These are phyloP conservation scores for Tephrocybe sp. DNA, from an alignment of 768 basidiomycete species.

Conservation along the genomic window DNA sequence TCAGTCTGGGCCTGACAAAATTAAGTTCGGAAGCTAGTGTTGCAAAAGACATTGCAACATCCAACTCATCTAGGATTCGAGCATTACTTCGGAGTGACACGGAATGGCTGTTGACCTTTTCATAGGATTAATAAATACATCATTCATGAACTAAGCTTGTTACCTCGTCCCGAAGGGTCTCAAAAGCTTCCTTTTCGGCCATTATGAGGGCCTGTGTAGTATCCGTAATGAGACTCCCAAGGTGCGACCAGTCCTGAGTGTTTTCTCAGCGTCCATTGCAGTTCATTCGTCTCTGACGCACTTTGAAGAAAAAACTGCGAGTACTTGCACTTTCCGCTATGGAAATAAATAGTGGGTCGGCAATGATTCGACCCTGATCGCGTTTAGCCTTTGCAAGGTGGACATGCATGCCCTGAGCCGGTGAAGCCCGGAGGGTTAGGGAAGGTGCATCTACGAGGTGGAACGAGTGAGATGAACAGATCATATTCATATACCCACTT, in stretches of 20 bases:
- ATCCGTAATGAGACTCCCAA: constrained; percentile 67
- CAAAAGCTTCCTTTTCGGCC: constrained; percentile 75
- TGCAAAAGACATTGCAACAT: constrained; percentile 80
- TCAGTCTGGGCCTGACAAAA: constrained; percentile 69
- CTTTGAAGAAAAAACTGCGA: constrained; percentile 66
- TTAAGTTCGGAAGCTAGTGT: constrained; percentile 74
- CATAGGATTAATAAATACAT: not conserved
- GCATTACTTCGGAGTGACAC: constrained; percentile 67
- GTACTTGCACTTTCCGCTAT: constrained; percentile 67
- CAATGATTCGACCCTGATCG: constrained; percentile 49
- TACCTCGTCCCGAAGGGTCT: constrained; percentile 65
- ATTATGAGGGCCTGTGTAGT: constrained; percentile 46
- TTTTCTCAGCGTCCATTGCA: not conserved
- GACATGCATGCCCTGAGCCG: constrained; percentile 71
- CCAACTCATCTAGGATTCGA: constrained; percentile 80
- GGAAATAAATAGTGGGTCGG: constrained; percentile 48
- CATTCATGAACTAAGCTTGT: constrained; percentile 1
- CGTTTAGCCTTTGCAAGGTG: constrained; percentile 67
- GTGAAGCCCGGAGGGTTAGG: constrained; percentile 65
- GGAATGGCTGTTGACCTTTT: constrained; percentile 62
- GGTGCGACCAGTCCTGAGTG: constrained; percentile 66
- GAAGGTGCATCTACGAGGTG: constrained; percentile 60
- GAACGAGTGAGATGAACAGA: constrained; percentile 1
- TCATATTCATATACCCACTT: constrained; percentile 10
- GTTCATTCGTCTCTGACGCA: constrained; percentile 23